Evolutionary conservation across 306 rosid species (phyloP).

Genomic region (Abrus pulchellus): DNA sequence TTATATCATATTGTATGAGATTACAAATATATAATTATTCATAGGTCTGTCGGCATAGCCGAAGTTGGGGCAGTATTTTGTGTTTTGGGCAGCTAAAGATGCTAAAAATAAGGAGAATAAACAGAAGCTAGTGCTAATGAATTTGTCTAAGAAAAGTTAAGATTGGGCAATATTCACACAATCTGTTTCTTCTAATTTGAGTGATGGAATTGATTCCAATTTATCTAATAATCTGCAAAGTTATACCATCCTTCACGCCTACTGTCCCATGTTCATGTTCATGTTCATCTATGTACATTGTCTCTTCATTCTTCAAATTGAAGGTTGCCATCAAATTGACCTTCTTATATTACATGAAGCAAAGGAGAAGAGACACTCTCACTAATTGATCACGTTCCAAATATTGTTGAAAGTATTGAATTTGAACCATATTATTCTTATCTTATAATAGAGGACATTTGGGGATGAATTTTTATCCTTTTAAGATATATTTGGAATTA

Average conservation of each 20-base stretch:
- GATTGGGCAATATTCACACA: slow-evolving; percentile 43
- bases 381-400: too few species aligned
- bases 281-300: too few species aligned
- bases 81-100: neutral
- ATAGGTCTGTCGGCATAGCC: neutral
- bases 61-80: neutral
- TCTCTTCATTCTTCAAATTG: too few species aligned
- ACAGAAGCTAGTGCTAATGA: neutral
- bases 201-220: slow-evolving; percentile 53
- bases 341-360: too few species aligned
- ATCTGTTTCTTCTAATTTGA: slow-evolving; percentile 31
- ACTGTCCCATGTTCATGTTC: neutral
- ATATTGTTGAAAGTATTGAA: too few species aligned
- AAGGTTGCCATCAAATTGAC: neutral
- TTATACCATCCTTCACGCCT: neutral
- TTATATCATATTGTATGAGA: too few species aligned
- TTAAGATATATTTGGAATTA: too few species aligned
- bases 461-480: too few species aligned
- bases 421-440: too few species aligned
- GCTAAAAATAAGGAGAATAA: slow-evolving; percentile 34
- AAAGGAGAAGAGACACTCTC: too few species aligned
- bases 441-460: too few species aligned
- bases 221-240: slow-evolving; percentile 37
- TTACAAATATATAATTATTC: too few species aligned
- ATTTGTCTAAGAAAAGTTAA: slow-evolving; percentile 16